phyloP scores from a whole-genome alignment of 2,329 filamentous ascomycete genomes.

The Torrubiella hemipterigena region DNA sequence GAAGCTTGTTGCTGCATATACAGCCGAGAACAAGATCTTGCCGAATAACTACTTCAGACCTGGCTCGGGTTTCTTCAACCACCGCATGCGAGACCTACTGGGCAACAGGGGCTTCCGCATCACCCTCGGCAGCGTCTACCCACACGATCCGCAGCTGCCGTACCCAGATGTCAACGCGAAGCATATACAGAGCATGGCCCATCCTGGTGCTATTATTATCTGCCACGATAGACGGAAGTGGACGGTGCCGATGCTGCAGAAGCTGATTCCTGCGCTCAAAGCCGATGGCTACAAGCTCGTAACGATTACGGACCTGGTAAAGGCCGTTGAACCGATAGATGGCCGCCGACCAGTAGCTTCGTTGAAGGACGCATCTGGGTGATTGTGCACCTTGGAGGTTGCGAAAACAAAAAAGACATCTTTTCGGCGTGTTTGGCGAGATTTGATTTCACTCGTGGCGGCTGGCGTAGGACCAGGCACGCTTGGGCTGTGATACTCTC shows the following conservation, averaged over 20 bases:
- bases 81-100: constrained; percentile 52
- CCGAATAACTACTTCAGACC: constrained; percentile 64
- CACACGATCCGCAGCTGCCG: constrained; percentile 78
- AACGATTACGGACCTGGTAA: constrained; percentile 56
- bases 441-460: too few species aligned
- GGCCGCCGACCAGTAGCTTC: too few species aligned
- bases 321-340: constrained; percentile 11
- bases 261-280: constrained; percentile 60
- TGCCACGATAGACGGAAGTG: constrained; percentile 78
- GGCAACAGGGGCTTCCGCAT: constrained; percentile 53
- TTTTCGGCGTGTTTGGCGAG: too few species aligned
- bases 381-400: too few species aligned
- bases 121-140: constrained; percentile 77
- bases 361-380: too few species aligned
- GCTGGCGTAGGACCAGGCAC: too few species aligned
- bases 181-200: constrained; percentile 70
- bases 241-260: constrained; percentile 67
- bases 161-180: constrained; percentile 58
- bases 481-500: too few species aligned
- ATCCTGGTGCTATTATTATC: constrained; percentile 68
- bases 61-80: constrained; percentile 73
- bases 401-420: neutral
- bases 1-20: constrained; percentile 46
- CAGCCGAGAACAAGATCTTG: constrained; percentile 27
- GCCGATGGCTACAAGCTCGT: constrained; percentile 59